Evolutionary conservation across 2,329 filamentous ascomycete species (phyloP), one percentile per base, ranked within the genome.

Genomic region (Delphinella strobiligena): DNA sequence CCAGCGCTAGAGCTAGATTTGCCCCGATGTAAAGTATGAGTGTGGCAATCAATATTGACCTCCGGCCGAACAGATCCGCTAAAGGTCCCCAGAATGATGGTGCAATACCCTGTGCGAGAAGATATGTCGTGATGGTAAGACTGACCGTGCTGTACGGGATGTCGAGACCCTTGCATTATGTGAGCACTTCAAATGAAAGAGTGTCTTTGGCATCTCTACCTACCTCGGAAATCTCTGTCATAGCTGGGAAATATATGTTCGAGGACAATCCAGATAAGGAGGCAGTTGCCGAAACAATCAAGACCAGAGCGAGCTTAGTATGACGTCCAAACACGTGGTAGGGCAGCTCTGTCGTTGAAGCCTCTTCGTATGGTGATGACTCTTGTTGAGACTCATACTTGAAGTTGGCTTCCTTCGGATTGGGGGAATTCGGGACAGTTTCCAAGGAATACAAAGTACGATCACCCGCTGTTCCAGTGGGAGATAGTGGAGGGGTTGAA

Each of bases 51-150:
- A 71, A 72, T 4, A 66, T 66, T 8, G 68, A 67, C 41, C 70
- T 59, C 41, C 70, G 58, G 15, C 70, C 70, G 33, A 61, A 61
- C 37, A 61, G 65, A 45, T 73, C 70, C 3, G 68, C 63, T 31
- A 72, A 61, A 32, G 66, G 66, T 3, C 67, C 70, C 43, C 71
- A 61, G 15, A 72, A 61, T 47, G 69, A 66, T 19, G 69, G 69
- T 1, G 67, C 63, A 12, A 75, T 54, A 3, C 68, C 72, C 60
- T 75, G 71, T 24, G 71, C 36, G n/a, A 47, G 41, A 43, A 45
- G 38, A 19, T 49, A 49, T 8, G 41, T 37, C 5, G 46, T 48
- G 11, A 48, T 15, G 5, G 44, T 46, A 40, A 48, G 35, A 17
- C 46, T 48, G 37, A 45, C 37, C 3, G 40, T 15, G 9, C 33